These are phyloP conservation scores for Ammopiptanthus mongolicus DNA, from an alignment of 306 rosid genomes.

Conservation along the genomic window DNA sequence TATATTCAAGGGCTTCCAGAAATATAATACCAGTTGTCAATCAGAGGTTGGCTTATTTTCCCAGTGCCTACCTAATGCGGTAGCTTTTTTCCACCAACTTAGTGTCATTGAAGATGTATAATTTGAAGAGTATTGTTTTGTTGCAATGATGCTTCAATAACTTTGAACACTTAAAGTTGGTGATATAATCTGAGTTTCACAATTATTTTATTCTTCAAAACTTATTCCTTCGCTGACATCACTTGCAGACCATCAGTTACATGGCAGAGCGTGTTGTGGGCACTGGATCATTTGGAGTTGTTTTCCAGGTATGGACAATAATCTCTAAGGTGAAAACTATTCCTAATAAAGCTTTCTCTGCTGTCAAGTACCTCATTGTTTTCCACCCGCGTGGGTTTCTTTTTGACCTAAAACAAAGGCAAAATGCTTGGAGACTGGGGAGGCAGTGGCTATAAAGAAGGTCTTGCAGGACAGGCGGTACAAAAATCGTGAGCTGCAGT, in stretches of 20 bases:
- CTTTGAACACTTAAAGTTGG: neutral
- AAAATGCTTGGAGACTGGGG: conserved; percentile 83
- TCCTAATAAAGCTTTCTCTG: neutral
- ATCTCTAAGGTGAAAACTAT: neutral
- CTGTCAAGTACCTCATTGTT: conserved; percentile 13
- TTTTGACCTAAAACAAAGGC: conserved; percentile 43
- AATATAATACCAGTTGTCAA: neutral
- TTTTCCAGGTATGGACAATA: conserved; percentile 66
- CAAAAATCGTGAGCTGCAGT: conserved; percentile 81
- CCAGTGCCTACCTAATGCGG: neutral
- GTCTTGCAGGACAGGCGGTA: conserved; percentile 75
- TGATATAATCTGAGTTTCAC: neutral
- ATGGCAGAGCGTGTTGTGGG: conserved; percentile 96
- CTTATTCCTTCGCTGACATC: conserved; percentile 12
- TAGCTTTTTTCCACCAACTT: neutral
- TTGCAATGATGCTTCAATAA: neutral
- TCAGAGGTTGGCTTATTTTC: neutral
- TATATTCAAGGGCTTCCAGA: neutral
- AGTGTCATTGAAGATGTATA: neutral
- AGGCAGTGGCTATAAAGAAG: conserved; percentile 77
- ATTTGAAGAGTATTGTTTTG: neutral
- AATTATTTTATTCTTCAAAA: neutral
- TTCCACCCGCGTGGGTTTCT: neutral
- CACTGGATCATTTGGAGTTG: conserved; percentile 82
- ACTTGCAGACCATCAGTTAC: conserved; percentile 77